Evolutionary conservation across 1,284 basidiomycete species (phyloP).

Genomic region (Vanrija humicola): DNA sequence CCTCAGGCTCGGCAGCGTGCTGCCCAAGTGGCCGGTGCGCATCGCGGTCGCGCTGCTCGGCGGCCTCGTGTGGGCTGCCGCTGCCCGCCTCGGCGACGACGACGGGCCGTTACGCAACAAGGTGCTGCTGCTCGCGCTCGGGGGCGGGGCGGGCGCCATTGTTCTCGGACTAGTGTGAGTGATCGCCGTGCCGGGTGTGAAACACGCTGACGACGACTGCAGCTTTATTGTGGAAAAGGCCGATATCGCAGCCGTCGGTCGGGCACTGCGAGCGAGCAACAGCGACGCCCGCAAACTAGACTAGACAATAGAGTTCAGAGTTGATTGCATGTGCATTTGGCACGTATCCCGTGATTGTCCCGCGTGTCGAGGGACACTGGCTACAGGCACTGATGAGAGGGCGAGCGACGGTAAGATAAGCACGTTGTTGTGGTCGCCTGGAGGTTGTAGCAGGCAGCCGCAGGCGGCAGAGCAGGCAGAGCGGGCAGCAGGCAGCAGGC

Average conservation of each 20-base stretch:
- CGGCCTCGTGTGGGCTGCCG: not conserved
- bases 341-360: too few relatives aligned
- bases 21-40: slow-evolving; percentile 2
- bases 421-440: too few relatives aligned
- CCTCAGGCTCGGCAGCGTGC: not conserved
- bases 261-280: too few relatives aligned
- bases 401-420: too few relatives aligned
- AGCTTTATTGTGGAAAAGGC: slow-evolving; percentile 1
- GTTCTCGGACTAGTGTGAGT: slow-evolving; percentile 34
- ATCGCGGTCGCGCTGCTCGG: not conserved
- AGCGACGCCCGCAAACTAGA: too few relatives aligned
- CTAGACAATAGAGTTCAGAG: too few relatives aligned
- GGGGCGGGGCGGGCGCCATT: slow-evolving; percentile 25
- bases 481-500: too few relatives aligned
- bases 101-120: not conserved
- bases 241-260: not conserved
- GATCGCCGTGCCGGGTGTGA: not conserved
- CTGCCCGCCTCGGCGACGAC: not conserved
- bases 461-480: too few relatives aligned
- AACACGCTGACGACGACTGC: not conserved
- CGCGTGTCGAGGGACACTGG: slow-evolving; percentile 4
- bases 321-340: too few relatives aligned
- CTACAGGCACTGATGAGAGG: too few relatives aligned
- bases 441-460: too few relatives aligned
- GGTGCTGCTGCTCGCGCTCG: slow-evolving; percentile 19